Conservation (phyloP, 2,329 filamentous ascomycete genomes). For the Fusarium hainanense region DNA sequence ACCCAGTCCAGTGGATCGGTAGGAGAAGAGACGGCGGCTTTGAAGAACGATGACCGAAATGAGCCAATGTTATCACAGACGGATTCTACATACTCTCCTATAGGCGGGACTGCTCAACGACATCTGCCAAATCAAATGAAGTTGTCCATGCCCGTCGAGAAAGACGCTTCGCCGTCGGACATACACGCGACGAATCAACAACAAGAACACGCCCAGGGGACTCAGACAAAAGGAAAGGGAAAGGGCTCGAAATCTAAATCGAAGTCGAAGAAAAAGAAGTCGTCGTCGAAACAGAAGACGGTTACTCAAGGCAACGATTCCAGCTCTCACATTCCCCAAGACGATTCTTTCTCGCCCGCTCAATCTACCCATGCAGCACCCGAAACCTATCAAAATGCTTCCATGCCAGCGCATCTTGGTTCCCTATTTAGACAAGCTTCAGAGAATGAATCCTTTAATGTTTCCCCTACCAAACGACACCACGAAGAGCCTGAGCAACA, state of each 20-base stretch:
- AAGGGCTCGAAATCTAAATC: slow-evolving; percentile 33
- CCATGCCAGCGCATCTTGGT: background rate
- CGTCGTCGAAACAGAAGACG: slow-evolving; percentile 30
- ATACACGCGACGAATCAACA: background rate
- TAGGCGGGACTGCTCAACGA: background rate
- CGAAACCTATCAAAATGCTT: background rate
- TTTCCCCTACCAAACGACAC: slow-evolving; percentile 25
- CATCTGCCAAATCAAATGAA: background rate
- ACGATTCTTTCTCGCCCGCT: background rate
- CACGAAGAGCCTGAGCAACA: slow-evolving; percentile 24
- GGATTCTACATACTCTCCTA: background rate
- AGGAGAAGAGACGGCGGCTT: background rate
- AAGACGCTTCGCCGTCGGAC: background rate
- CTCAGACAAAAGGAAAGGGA: slow-evolving; percentile 14
- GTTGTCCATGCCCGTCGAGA: background rate
- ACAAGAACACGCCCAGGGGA: background rate
- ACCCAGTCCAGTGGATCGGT: background rate
- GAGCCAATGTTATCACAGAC: background rate
- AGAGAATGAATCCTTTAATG: background rate
- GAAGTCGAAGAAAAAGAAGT: slow-evolving; percentile 42
- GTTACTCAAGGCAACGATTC: slow-evolving; percentile 6
- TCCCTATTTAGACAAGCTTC: background rate
- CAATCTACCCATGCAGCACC: background rate
- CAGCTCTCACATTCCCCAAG: background rate
- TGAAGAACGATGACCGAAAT: background rate